phyloP scores from a whole-genome alignment of 345 rosid genomes.

The Sonneratia alba region DNA sequence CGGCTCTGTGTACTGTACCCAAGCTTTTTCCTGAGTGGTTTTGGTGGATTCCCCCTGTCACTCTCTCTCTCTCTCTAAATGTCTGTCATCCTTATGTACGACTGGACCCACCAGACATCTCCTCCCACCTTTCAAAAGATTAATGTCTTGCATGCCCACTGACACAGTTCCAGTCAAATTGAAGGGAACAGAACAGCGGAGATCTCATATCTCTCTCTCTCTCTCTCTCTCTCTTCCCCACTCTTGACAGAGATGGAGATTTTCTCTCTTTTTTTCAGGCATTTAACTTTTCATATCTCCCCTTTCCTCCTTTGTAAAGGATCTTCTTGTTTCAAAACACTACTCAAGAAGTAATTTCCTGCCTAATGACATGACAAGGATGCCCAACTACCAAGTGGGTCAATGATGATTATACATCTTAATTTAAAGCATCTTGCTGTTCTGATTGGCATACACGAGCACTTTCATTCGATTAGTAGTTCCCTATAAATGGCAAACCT shows the following conservation, averaged over 20 bases:
- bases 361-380: not conserved
- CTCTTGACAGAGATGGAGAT: not conserved
- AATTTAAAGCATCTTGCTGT: not conserved
- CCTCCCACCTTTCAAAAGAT: not conserved
- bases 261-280: not conserved
- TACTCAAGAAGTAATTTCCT: too few species aligned
- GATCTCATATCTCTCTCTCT: not conserved
- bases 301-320: too few species aligned
- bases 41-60: not conserved
- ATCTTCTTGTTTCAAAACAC: too few species aligned
- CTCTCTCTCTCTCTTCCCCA: not conserved
- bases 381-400: not conserved
- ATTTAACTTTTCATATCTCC: not conserved
- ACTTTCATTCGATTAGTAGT: not conserved
- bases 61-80: not conserved
- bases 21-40: not conserved
- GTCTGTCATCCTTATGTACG: not conserved
- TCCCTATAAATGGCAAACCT: not conserved
- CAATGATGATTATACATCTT: not conserved
- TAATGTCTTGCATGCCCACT: conserved; percentile 7
- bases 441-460: not conserved
- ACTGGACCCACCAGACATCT: not conserved
- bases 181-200: not conserved
- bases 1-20: too few species aligned
- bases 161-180: conserved; percentile 6